Conservation (phyloP, 768 basidiomycete genomes). For the Mycena epipterygia region DNA sequence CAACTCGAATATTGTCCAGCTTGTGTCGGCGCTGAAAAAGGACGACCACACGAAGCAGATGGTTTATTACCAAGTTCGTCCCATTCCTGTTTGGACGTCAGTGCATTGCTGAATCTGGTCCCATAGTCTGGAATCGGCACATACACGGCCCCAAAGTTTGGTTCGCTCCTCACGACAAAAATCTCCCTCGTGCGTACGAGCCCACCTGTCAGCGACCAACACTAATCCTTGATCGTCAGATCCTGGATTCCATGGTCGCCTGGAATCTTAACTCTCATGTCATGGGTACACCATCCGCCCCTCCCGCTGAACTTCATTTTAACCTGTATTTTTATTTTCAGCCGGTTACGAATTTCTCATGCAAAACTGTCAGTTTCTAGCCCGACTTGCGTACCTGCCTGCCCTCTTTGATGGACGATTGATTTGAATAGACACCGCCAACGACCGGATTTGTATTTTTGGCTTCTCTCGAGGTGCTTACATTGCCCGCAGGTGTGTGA, state of each 20-base stretch:
- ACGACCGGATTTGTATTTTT: constrained; percentile 75
- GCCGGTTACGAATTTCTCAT: constrained; percentile 72
- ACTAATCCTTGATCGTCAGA: constrained; percentile 42
- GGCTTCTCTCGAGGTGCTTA: constrained; percentile 80
- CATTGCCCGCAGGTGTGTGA: constrained; percentile 63
- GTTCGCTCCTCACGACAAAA: constrained; percentile 49
- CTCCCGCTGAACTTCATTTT: neutral
- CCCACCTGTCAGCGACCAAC: neutral
- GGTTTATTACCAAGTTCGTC: constrained; percentile 67
- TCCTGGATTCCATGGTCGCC: constrained; percentile 63
- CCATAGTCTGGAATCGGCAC: constrained; percentile 66
- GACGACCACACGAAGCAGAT: constrained; percentile 65
- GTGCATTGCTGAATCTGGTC: constrained; percentile 24
- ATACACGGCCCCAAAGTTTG: no score
- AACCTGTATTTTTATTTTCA: constrained; percentile 32
- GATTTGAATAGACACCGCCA: constrained; percentile 32
- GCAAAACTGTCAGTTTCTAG: constrained; percentile 57
- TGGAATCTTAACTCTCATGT: constrained; percentile 64
- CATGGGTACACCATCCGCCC: constrained; percentile 57
- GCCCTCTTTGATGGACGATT: no score
- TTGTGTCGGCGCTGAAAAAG: constrained; percentile 67
- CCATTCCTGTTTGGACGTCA: neutral
- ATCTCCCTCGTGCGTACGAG: constrained; percentile 54
- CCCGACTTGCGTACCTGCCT: no score
- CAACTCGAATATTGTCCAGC: constrained; percentile 68